A percentile compares a stretch with the other conserved stretches of the same genome.
Conservation (phyloP, 176 grass and related monocot genomes). For the Thinopyrum elongatum region DNA sequence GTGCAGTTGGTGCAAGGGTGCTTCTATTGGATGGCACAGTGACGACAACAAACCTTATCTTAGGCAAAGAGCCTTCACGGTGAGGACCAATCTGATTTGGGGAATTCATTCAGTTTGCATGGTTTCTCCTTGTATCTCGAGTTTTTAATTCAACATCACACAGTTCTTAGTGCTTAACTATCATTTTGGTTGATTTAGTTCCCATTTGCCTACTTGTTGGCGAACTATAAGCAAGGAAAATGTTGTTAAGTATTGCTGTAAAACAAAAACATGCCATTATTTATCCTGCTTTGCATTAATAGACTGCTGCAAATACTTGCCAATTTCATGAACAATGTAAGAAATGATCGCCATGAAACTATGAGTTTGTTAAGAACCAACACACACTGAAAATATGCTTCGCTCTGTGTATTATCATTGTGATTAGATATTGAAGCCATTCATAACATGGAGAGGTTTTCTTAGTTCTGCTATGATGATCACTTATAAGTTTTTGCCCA, state of each 20-base stretch:
- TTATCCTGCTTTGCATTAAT: not conserved
- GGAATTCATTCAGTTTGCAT: not conserved
- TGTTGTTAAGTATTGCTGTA: not conserved
- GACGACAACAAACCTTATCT: conserved; percentile 96
- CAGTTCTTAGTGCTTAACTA: not conserved
- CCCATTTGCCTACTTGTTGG: not conserved
- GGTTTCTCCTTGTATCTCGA: not conserved
- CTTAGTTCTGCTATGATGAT: not conserved
- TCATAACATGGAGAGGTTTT: not conserved
- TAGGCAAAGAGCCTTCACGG: conserved; percentile 84
- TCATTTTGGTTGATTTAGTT: conserved; percentile 17
- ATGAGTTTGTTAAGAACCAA: conserved; percentile 3
- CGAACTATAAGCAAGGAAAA: not conserved
- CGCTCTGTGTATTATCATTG: not conserved
- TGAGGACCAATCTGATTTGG: conserved; percentile 22
- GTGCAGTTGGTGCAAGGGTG: conserved; percentile 88
- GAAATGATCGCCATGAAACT: not conserved
- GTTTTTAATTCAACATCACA: not conserved
- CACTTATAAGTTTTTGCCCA: not conserved
- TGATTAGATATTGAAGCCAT: not conserved
- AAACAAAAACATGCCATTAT: not conserved
- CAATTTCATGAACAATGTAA: not conserved
- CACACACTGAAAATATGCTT: not conserved
- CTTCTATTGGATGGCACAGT: conserved; percentile 90
- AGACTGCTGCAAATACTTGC: not conserved